A percentile compares a stretch with the other conserved stretches of the same genome.
Conservation (phyloP, 1,139 yeast genomes). For the Candida albicans region DNA sequence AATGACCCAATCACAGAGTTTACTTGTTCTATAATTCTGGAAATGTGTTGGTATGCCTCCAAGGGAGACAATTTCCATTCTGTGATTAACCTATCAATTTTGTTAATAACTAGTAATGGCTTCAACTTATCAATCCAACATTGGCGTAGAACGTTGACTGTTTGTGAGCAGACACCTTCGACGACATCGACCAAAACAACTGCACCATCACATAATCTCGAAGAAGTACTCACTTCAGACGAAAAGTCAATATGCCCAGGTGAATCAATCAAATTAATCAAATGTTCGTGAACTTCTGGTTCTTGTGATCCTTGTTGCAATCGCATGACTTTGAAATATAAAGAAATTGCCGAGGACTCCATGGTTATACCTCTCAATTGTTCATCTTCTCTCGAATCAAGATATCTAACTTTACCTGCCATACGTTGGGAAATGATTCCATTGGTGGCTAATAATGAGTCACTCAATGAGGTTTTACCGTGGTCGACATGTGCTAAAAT, state of each 20-base stretch:
- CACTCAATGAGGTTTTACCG: constrained; percentile 95
- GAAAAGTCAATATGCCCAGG: constrained; percentile 99
- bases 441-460: constrained; percentile 88
- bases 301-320: constrained; percentile 35
- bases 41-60: constrained; percentile 83
- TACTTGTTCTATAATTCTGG: constrained; percentile 83
- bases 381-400: constrained; percentile 95
- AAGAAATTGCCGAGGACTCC: constrained; percentile 93
- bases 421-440: constrained; percentile 92
- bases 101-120: constrained; percentile 89
- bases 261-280: constrained; percentile 91
- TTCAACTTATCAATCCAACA: constrained; percentile 92
- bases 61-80: constrained; percentile 80
- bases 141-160: constrained; percentile 90
- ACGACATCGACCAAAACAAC: constrained; percentile 93
- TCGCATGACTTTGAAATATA: constrained; percentile 70
- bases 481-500: constrained; percentile 98
- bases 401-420: constrained; percentile 92
- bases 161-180: constrained; percentile 97
- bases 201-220: constrained; percentile 95
- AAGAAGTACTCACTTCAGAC: constrained; percentile 93
- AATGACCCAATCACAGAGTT: constrained; percentile 94
- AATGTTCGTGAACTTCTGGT: constrained; percentile 63
- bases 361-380: constrained; percentile 95
- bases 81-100: constrained; percentile 80